Evolutionary conservation across 192 early-diverging fungal genomes (phyloP).

Genomic region (Dispira simplex): DNA sequence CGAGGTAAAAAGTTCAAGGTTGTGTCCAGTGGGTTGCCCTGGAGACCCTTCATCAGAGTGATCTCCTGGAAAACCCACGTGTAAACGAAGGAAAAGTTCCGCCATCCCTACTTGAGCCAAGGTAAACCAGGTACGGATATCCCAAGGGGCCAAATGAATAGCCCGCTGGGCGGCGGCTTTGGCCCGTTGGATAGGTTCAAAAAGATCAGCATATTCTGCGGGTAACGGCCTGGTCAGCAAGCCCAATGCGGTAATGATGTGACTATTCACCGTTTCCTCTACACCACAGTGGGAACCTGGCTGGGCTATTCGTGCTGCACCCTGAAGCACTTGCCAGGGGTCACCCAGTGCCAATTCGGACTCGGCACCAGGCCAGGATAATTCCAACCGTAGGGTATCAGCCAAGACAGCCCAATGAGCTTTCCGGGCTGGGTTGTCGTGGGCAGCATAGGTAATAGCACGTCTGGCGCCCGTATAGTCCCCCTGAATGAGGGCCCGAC

Average conservation of each 20-base stretch:
- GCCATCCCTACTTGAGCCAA: neutral
- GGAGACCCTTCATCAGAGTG: too few species aligned
- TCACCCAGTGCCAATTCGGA: slow-evolving; percentile 9
- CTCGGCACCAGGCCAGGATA: neutral
- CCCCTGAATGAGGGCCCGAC: slow-evolving; percentile 16
- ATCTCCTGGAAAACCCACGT: too few species aligned
- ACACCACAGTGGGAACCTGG: slow-evolving; percentile 17
- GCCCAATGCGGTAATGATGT: slow-evolving; percentile 15
- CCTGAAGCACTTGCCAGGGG: slow-evolving; percentile 13
- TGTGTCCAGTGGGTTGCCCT: too few species aligned
- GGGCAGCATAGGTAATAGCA: slow-evolving; percentile 16
- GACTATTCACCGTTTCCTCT: slow-evolving; percentile 12
- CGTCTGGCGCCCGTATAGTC: slow-evolving; percentile 16
- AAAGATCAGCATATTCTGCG: slow-evolving; percentile 8
- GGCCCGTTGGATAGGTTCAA: neutral
- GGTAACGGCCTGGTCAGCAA: slow-evolving; percentile 11
- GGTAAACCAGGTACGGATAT: neutral
- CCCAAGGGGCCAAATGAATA: slow-evolving; percentile 24
- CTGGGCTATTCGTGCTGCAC: slow-evolving; percentile 14
- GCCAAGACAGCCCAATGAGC: slow-evolving; percentile 18
- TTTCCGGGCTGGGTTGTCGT: slow-evolving; percentile 14
- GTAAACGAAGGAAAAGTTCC: neutral
- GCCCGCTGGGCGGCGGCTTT: slow-evolving; percentile 18
- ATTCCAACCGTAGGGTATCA: slow-evolving; percentile 13
- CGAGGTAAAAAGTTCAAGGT: too few species aligned